Evolutionary conservation across 2,329 filamentous ascomycete genomes (phyloP), one percentile per base, ranked within the genome.

Genomic region (Gremmenia infestans): DNA sequence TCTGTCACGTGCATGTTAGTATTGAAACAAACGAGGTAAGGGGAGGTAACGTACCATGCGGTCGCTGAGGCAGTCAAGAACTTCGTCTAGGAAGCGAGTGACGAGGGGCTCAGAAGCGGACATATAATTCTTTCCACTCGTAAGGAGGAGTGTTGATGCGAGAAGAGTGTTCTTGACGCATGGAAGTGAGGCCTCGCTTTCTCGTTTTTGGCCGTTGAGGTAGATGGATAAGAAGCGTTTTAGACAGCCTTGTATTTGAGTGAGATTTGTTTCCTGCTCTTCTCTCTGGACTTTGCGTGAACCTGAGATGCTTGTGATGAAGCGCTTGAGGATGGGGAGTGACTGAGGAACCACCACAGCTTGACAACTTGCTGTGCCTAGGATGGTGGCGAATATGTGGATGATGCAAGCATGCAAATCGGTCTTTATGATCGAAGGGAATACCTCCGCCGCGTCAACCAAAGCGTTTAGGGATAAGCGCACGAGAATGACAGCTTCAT

Each of bases 401-500:
- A 99, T 82, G 63, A 97, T 96, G 68, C 93, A 97, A 40, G 94
- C 93, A 68, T 97, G 91, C 6, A 99, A 80, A 70, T 99, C 94
- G 9, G 91, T 93, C 69, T 94, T 94, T 76, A 99, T 99, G 65
- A 99, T 92, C 2, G 89, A 85, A 0, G 95, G 95, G 73, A 99
- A 99, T 15, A 97, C 91, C 59, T 95, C 90, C 6, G 94, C 92
- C 1, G 94, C 92, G 68, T 97, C 91, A 3, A 97, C 94, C 1
- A 99, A 82, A 1, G 94, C 90, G 57, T 92, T 88, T 1, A 99
- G 79, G 0, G 91, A 87, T 2, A 88, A 85, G 23, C 86, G 85
- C 50, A 97, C 84, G 3, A 99, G 82, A 2, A 87, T 78, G 17
- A 95, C 81, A 1, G 91, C 89, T 71, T 97, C 93, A 65, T 97